Evolutionary conservation across 805 yeast species (phyloP), one percentile per base, ranked within the genome.

Genomic region (Pichia scutulata): DNA sequence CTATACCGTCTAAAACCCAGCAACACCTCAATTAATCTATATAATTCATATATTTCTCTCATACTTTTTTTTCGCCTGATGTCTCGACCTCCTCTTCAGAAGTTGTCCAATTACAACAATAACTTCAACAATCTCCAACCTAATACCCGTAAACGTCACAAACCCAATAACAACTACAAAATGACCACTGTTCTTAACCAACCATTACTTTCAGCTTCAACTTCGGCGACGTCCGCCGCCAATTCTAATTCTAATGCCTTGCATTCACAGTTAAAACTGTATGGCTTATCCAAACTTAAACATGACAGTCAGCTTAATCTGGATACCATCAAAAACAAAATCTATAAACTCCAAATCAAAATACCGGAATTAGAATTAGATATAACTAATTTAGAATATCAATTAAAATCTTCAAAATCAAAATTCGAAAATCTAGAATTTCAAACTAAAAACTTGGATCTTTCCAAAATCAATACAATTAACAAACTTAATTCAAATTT

Each of bases 401-500:
- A 53, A 39, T 46, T 56, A 5, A 23, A 43, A 9, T 19, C 42
- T 1, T 44, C 63, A 2, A 50, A 58, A 18, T 57, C 57, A 37
- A 41, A 56, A 24, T 55, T 67, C 30, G 62, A 60, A 43, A 51
- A 62, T 13, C 67, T 70, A 41, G 57, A 62, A 46, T 60, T 61
- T 44, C 70, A 69, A 43, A 46, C 71, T 16, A 52, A 52, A 3
- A 65, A 62, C n/a, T 44, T 63, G 3, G 58, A 55, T 21, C 19
- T n/a, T 22, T 13, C 42, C 16, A 53, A 69, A 13, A 56, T 59
- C 3, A 61, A 63, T 21, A 67, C 60, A 30, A 49, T 65, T 3
- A 49, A 56, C 8, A 59, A 59, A 1, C 58, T 57, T 60, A 63
- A 55, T 25, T 62, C 69, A 46, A 72, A 73, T 18, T 68, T 69